Evolutionary conservation across 345 rosid genomes (phyloP).

Genomic region (Pseudoturritis turrita): DNA sequence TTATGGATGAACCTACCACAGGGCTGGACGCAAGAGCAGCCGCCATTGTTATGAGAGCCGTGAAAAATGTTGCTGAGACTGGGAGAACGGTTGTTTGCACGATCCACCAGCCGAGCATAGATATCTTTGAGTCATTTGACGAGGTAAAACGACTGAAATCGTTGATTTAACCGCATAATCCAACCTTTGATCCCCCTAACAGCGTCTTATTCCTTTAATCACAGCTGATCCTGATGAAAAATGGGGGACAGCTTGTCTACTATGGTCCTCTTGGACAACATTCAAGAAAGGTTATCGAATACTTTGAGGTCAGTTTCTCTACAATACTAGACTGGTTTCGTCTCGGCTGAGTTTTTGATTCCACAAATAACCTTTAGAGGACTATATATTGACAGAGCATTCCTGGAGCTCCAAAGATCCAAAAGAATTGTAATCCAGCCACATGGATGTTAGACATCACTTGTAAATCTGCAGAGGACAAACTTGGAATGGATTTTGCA

Average conservation of each 20-base stretch:
- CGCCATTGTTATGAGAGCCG: conserved; percentile 53
- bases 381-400: conserved; percentile 27
- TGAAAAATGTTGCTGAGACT: conserved; percentile 41
- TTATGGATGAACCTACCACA: conserved; percentile 55
- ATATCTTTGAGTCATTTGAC: conserved; percentile 46
- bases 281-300: conserved; percentile 37
- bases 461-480: conserved; percentile 37
- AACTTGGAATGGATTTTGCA: conserved; percentile 41
- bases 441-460: conserved; percentile 70
- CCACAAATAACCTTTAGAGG: not conserved
- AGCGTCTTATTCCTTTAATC: not conserved
- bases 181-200: not conserved
- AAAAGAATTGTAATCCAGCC: conserved; percentile 52
- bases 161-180: not conserved
- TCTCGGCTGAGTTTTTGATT: not conserved
- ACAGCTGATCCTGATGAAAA: conserved; percentile 43
- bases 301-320: conserved; percentile 35
- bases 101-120: conserved; percentile 52
- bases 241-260: conserved; percentile 38
- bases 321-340: not conserved
- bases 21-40: conserved; percentile 58
- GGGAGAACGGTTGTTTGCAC: conserved; percentile 56
- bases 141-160: conserved; percentile 31
- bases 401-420: conserved; percentile 47
- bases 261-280: conserved; percentile 37